Evolutionary conservation across 305 asterid species (phyloP).

Genomic region (Fraxinus albicans): DNA sequence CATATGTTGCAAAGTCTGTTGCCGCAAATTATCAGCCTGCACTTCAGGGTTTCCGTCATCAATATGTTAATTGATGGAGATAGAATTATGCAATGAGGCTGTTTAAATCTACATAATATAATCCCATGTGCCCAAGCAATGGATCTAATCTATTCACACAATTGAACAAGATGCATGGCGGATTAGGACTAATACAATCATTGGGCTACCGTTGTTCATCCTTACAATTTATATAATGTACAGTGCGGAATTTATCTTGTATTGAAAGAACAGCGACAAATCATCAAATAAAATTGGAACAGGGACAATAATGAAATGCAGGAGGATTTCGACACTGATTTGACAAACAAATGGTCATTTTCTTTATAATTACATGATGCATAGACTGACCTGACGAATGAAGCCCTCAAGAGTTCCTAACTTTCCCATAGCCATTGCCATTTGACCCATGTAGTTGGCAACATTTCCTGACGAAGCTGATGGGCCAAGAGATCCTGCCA

Average conservation of each 20-base stretch:
- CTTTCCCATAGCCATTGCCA: constrained; percentile 11
- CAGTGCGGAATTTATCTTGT: neutral
- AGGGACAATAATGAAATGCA: neutral
- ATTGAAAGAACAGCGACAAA: neutral
- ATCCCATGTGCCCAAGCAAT: neutral
- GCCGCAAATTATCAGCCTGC: constrained; percentile 54
- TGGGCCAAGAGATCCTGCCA: neutral
- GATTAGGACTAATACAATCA: neutral
- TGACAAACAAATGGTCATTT: neutral
- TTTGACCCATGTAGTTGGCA: constrained; percentile 10
- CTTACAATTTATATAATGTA: neutral
- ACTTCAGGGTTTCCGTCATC: neutral
- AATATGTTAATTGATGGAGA: neutral
- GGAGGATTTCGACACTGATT: neutral
- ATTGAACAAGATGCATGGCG: neutral
- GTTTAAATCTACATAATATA: neutral
- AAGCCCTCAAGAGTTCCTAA: constrained; percentile 5
- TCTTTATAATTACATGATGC: neutral
- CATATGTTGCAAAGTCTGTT: constrained; percentile 44
- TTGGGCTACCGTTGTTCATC: neutral
- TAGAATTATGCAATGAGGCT: neutral
- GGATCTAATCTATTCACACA: neutral
- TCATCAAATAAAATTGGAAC: neutral
- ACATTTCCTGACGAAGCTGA: constrained; percentile 2
- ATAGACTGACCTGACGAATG: constrained; percentile 2